phyloP scores from a whole-genome alignment of 352 stramenopile species.

The Globisporangium radiosum region DNA sequence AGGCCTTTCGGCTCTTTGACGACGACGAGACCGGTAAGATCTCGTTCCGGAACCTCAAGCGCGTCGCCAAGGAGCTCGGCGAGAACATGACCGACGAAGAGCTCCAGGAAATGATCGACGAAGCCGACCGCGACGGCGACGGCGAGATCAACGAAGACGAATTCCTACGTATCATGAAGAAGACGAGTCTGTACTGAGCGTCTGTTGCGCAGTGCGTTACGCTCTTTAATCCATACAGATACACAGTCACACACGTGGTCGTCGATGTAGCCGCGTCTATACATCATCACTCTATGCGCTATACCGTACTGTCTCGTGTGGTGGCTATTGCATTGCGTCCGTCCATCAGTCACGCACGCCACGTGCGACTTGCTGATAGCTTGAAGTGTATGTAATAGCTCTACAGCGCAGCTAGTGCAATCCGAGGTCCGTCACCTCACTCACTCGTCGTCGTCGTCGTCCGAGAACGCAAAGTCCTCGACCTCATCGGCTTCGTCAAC shows the following conservation, averaged over 20 bases:
- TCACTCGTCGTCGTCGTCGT: slow-evolving; percentile 36
- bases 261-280: not conserved
- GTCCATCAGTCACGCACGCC: too few species aligned
- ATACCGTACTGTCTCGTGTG: not conserved
- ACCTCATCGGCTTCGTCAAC: slow-evolving; percentile 72
- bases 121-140: slow-evolving; percentile 93
- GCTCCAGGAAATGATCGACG: slow-evolving; percentile 98
- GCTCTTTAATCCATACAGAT: too few species aligned
- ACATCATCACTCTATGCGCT: not conserved
- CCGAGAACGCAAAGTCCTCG: slow-evolving; percentile 72
- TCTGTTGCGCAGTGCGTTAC: not conserved
- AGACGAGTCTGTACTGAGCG: slow-evolving; percentile 84
- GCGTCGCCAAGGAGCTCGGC: slow-evolving; percentile 95
- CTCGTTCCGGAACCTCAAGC: slow-evolving; percentile 95
- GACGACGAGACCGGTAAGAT: slow-evolving; percentile 97
- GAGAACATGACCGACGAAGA: slow-evolving; percentile 97
- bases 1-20: slow-evolving; percentile 97
- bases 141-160: slow-evolving; percentile 96
- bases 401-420: too few species aligned
- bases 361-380: too few species aligned
- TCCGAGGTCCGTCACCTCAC: too few species aligned
- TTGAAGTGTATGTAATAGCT: too few species aligned
- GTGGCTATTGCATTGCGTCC: too few species aligned
- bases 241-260: not conserved
- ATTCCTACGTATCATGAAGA: slow-evolving; percentile 97